Base-by-base conservation (phyloP, 192 early-diverging fungal genomes). In the Podila horticola region DNA sequence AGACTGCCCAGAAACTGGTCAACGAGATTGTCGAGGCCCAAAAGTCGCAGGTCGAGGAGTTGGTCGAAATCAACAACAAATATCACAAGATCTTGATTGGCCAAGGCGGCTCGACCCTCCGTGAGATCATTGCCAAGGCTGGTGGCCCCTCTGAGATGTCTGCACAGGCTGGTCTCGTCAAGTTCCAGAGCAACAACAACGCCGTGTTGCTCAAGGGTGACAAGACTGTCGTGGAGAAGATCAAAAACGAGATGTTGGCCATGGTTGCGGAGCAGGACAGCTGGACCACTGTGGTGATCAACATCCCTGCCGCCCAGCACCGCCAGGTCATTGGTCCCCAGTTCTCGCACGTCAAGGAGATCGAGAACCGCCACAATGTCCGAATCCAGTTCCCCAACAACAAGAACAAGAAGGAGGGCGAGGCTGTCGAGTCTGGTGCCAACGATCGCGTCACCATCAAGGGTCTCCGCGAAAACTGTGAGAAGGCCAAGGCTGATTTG, bases 311-410 rank as follows among this genome's bases (percentile, higher is more conserved):
- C 13, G 86, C 89, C 15, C 86, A 96, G 58, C 95, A 97, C 74
- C 88, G 91, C 17, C 86, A 89, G 50, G 82, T 98, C 48, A 98
- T 97, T 70, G 97, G 97, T 15, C 90, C 91, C 41, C 88, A 86
- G 57, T 96, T 95, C 34, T 71, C 86, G 11, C 75, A 87, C 26
- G 91, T 98, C 67, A 90, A 90, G 72, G 86, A 90, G 45, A 84
- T 97, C 64, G 90, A 94, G 86, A 86, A 84, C 19, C 69, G 83
- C 28, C 91, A 91, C 76, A 84, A 85, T 17, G 91, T 94, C 48
- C 87, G 88, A 65, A 91, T 92, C 59, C 81, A 90, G 66, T 89
- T 94, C 84, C 88, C 89, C 28, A 85, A 86, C 62, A 84, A 83
- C 57, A 90, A 92, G 69, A 84, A 86, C 33, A 92, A 91, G 17